A percentile compares a stretch with the other conserved stretches of the same genome.
phyloP scores from a whole-genome alignment of 2,329 filamentous ascomycete species.

The Trematosphaeria pertusa region DNA sequence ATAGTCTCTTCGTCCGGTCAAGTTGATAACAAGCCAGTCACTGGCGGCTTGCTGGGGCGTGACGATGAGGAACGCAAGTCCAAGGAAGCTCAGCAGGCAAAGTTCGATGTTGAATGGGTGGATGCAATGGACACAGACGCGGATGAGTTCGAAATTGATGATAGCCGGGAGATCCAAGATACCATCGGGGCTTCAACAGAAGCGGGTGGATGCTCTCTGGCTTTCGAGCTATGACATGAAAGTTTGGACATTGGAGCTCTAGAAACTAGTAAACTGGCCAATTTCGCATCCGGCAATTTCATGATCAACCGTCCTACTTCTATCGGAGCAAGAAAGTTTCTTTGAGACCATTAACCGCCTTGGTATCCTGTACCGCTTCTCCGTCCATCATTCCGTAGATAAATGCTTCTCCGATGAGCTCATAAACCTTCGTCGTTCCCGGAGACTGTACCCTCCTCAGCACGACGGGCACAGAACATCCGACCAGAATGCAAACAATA shows the following conservation, averaged over 20 bases:
- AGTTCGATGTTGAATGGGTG: neutral
- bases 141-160: neutral
- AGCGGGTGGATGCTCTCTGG: neutral
- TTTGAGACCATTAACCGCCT: neutral
- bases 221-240: too few species aligned
- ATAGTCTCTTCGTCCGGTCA: neutral
- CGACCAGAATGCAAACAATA: neutral
- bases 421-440: neutral
- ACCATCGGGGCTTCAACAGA: neutral
- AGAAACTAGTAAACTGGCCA: too few species aligned
- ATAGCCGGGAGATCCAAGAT: neutral
- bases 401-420: conserved; percentile 9
- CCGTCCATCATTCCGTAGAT: conserved; percentile 14
- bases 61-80: neutral
- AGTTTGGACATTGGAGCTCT: too few species aligned
- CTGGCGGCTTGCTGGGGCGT: neutral
- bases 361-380: conserved; percentile 5
- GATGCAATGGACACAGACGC: neutral
- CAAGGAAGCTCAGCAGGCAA: neutral
- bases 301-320: too few species aligned
- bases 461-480: neutral
- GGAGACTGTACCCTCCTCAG: neutral
- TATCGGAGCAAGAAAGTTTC: neutral
- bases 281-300: too few species aligned
- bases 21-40: neutral